Evolutionary conservation across 768 basidiomycete genomes (phyloP), one percentile per base, ranked within the genome.

Genomic region (Clavulina sp.): DNA sequence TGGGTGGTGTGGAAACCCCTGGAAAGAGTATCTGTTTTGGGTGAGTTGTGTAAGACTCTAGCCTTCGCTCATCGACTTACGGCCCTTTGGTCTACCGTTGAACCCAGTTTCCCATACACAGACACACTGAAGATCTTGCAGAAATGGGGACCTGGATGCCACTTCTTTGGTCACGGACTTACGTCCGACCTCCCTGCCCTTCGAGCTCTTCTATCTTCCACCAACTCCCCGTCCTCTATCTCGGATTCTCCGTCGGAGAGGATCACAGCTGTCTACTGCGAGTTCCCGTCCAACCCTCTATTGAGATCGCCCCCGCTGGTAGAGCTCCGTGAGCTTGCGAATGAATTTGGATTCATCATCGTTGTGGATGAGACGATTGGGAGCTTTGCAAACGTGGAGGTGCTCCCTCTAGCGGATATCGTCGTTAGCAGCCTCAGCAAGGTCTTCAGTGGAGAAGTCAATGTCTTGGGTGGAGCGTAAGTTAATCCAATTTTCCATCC

Each of bases 391-490:
- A 99, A 96, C 57, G 88, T 96, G 31, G 82, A 93, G 58, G 81
- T 89, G 3, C 68, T 92, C 1, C 81, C 79, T 16, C 85, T 77
- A 54, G 84, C 81, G 5, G 93, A 97, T 62, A 74, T 99, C 26
- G 80, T 93, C 5, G 91, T 81, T 38, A 89, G 86, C 59, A 92
- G 88, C 67, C 65, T 96, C 60, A 82, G 84, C 21, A 97, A 97
- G 69, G 73, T 97, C 28, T 97, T 99, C 68, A 91, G 87, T 56
- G 93, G 93, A 1, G 81, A 84, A 50, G 76, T 80, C 34, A 96
- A 99, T 60, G 88, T 92, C 48, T 96, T 97, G 93, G 93, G 93
- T 41, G 93, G 93, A 61, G 86, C 85, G 93, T 93, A 59, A 49
- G 74, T 69, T 52, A 30, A n/a, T n/a, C n/a, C n/a, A n/a, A n/a